Conservation (phyloP, 371 early-diverging fungal genomes). For the Haplosporangium sp. region DNA sequence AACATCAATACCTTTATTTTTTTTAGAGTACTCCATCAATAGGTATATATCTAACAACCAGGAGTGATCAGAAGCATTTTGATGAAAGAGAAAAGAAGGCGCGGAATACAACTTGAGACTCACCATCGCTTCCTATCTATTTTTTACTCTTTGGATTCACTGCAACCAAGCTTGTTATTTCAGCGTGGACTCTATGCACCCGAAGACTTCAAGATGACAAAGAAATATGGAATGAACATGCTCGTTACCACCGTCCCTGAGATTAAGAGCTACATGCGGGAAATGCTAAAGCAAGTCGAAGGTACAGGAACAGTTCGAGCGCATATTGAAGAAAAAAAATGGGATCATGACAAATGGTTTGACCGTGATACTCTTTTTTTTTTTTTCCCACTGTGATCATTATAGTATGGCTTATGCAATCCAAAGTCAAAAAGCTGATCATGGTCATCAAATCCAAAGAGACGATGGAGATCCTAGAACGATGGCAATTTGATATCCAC, state of each 20-base stretch:
- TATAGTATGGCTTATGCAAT: conserved; percentile 76
- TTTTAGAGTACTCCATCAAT: conserved; percentile 79
- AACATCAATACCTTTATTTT: not conserved
- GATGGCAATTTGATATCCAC: conserved; percentile 95
- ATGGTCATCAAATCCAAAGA: conserved; percentile 85
- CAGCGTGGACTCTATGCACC: conserved; percentile 91
- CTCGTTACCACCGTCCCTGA: conserved; percentile 79
- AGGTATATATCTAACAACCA: conserved; percentile 61
- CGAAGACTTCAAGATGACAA: conserved; percentile 84
- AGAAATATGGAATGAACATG: conserved; percentile 86
- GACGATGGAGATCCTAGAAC: conserved; percentile 84
- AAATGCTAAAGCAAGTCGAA: conserved; percentile 82
- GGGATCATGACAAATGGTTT: not conserved
- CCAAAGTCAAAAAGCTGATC: conserved; percentile 83
- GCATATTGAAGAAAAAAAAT: too few species aligned
- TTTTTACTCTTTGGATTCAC: not conserved
- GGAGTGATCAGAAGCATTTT: not conserved
- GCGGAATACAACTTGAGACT: not conserved
- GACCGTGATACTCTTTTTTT: not conserved
- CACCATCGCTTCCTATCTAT: not conserved
- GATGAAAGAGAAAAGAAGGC: conserved; percentile 70
- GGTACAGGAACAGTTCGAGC: conserved; percentile 54
- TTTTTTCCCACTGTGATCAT: not conserved
- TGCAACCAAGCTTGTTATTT: conserved; percentile 76
- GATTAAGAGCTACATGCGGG: conserved; percentile 76